Conservation (phyloP, 2,329 filamentous ascomycete genomes). For the Penicillium freii region DNA sequence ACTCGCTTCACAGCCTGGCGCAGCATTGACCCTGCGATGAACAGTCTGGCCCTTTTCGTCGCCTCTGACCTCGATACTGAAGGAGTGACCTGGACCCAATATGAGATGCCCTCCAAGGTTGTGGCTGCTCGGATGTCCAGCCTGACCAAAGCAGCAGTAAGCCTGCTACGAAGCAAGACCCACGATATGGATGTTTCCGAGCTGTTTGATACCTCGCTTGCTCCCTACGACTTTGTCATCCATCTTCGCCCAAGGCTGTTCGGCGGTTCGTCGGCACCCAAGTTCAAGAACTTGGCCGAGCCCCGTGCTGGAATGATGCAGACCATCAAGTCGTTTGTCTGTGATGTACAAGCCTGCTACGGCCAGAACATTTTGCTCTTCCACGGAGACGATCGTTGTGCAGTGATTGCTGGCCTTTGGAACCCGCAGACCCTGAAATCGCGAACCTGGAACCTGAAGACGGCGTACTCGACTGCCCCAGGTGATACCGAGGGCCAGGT, state of each 20-base stretch:
- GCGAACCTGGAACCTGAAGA: slow-evolving; percentile 38
- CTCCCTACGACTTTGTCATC: slow-evolving; percentile 84
- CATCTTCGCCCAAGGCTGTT: slow-evolving; percentile 60
- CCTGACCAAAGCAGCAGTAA: slow-evolving; percentile 73
- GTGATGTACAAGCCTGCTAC: slow-evolving; percentile 67
- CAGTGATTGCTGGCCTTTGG: slow-evolving; percentile 64
- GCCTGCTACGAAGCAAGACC: slow-evolving; percentile 56
- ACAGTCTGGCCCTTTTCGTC: slow-evolving; percentile 74
- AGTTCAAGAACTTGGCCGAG: slow-evolving; percentile 78
- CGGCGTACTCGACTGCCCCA: slow-evolving; percentile 38
- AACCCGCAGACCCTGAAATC: slow-evolving; percentile 50
- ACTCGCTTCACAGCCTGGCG: slow-evolving; percentile 80
- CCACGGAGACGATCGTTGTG: slow-evolving; percentile 59
- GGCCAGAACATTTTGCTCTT: slow-evolving; percentile 75
- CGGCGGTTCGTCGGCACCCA: slow-evolving; percentile 36
- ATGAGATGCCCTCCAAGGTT: slow-evolving; percentile 69
- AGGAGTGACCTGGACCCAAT: slow-evolving; percentile 77
- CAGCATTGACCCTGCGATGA: slow-evolving; percentile 84
- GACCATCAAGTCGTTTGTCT: slow-evolving; percentile 62
- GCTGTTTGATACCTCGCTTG: slow-evolving; percentile 70
- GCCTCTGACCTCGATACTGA: slow-evolving; percentile 75
- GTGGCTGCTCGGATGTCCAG: slow-evolving; percentile 79
- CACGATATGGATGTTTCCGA: slow-evolving; percentile 54
- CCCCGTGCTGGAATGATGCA: slow-evolving; percentile 54
- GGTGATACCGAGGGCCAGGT: slow-evolving; percentile 23